A percentile compares a stretch with the other conserved stretches of the same genome.
phyloP scores from a whole-genome alignment of 352 stramenopile species.

The Phytophthora multivora region DNA sequence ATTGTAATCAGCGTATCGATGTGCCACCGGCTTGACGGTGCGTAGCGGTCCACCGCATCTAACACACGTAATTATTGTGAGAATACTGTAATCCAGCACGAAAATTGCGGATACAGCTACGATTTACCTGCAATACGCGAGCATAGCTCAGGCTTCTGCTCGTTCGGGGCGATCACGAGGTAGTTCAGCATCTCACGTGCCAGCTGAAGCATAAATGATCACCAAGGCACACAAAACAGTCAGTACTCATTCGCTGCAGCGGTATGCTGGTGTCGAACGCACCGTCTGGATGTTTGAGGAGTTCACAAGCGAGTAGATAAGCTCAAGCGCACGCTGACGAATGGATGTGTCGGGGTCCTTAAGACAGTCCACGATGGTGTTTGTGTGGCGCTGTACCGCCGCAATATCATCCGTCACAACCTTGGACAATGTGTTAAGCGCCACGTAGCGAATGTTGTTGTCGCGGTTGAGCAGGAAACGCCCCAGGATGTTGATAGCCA shows the following conservation, averaged over 20 bases:
- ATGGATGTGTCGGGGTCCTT: conserved; percentile 99
- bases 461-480: conserved; percentile 99
- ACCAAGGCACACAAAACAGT: not conserved
- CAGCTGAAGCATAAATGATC: conserved; percentile 53
- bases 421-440: conserved; percentile 97
- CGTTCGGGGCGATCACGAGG: conserved; percentile 95
- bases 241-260: not conserved
- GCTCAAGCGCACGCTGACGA: conserved; percentile 97
- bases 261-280: conserved; percentile 10
- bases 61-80: conserved; percentile 16
- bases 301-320: conserved; percentile 99
- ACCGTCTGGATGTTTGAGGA: conserved; percentile 94
- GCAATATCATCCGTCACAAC: conserved; percentile 90
- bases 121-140: conserved; percentile 92
- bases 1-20: conserved; percentile 99
- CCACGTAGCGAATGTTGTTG: conserved; percentile 99
- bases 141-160: conserved; percentile 96
- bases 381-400: conserved; percentile 97
- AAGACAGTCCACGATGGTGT: conserved; percentile 94
- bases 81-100: not conserved
- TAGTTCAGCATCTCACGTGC: conserved; percentile 99
- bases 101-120: not conserved
- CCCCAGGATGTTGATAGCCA: conserved; percentile 99
- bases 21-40: conserved; percentile 88
- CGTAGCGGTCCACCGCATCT: conserved; percentile 87